Conservation (phyloP, 2,329 filamentous ascomycete species). For the Epichloe aotearoae region DNA sequence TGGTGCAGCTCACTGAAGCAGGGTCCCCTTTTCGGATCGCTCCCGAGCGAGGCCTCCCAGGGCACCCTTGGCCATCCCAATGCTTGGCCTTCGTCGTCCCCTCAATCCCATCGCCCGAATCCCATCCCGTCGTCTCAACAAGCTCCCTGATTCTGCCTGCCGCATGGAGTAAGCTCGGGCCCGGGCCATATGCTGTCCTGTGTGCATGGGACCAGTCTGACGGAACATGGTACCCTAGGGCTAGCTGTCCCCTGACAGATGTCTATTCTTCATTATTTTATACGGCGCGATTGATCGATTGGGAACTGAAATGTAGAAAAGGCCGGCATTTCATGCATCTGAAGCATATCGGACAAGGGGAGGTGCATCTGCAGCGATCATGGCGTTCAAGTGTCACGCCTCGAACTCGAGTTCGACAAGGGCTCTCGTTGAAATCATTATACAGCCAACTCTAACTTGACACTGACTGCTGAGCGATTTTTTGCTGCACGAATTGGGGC, state of each 20-base stretch:
- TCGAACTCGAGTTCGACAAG: too few relatives aligned
- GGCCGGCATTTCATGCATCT: not conserved
- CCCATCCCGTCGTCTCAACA: not conserved
- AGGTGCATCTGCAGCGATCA: not conserved
- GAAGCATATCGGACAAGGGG: too few relatives aligned
- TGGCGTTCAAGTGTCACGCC: not conserved
- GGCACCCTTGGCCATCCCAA: not conserved
- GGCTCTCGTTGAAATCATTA: not conserved
- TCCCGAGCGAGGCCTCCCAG: conserved; percentile 6
- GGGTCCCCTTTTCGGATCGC: conserved; percentile 3
- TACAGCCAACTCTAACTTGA: not conserved
- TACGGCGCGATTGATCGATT: too few relatives aligned
- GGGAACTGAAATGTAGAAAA: too few relatives aligned
- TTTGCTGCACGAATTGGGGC: not conserved
- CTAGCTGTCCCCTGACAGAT: not conserved
- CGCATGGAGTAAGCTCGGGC: not conserved
- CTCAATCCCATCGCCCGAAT: not conserved
- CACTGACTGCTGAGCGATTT: not conserved
- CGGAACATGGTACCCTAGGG: not conserved
- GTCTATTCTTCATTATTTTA: not conserved
- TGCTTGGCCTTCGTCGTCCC: not conserved
- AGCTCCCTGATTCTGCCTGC: not conserved
- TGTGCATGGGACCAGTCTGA: not conserved
- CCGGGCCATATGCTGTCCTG: not conserved
- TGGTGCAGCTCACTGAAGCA: not conserved